These are phyloP conservation scores for Staphylotrichum longicolle DNA, from an alignment of 495 filamentous ascomycete genomes.

Conservation along the genomic window DNA sequence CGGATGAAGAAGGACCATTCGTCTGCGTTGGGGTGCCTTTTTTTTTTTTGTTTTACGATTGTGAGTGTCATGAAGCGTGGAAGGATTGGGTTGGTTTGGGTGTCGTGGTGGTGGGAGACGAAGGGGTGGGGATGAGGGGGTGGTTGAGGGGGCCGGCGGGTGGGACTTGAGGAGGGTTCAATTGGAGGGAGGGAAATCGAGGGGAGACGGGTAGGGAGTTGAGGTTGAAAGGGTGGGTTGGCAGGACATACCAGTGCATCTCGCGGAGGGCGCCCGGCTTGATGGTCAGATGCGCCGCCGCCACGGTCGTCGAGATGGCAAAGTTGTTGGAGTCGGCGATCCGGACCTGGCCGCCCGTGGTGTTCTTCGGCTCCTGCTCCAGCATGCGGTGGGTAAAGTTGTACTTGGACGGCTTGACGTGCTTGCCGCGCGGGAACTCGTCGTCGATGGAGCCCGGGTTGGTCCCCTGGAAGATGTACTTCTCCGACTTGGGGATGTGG, in stretches of 20 bases:
- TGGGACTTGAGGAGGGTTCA: too few relatives aligned
- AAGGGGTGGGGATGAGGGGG: too few relatives aligned
- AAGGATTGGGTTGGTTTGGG: too few relatives aligned
- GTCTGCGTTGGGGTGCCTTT: slow-evolving; percentile 54
- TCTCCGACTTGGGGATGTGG: slow-evolving; percentile 56
- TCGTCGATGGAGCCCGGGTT: slow-evolving; percentile 47
- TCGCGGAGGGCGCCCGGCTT: slow-evolving; percentile 58
- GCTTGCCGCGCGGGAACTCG: slow-evolving; percentile 44
- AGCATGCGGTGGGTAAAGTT: slow-evolving; percentile 64
- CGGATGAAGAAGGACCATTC: slow-evolving; percentile 56
- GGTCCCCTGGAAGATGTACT: slow-evolving; percentile 68
- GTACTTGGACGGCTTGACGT: slow-evolving; percentile 57
- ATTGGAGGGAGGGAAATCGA: too few relatives aligned
- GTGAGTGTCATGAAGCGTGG: too few relatives aligned
- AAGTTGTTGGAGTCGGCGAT: slow-evolving; percentile 68
- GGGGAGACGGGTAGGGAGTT: too few relatives aligned
- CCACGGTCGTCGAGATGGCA: slow-evolving; percentile 60
- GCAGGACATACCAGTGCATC: slow-evolving; percentile 43
- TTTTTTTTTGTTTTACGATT: too few relatives aligned
- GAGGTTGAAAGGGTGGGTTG: too few relatives aligned
- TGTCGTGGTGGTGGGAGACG: too few relatives aligned
- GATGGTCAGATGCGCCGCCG: slow-evolving; percentile 59
- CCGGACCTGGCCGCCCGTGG: slow-evolving; percentile 57
- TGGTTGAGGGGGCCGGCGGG: too few relatives aligned
- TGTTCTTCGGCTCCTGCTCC: slow-evolving; percentile 52